A percentile compares a stretch with the other conserved stretches of the same genome.
These are phyloP conservation scores for Dryas drummondii DNA, from an alignment of 306 rosid species.

Conservation along the genomic window DNA sequence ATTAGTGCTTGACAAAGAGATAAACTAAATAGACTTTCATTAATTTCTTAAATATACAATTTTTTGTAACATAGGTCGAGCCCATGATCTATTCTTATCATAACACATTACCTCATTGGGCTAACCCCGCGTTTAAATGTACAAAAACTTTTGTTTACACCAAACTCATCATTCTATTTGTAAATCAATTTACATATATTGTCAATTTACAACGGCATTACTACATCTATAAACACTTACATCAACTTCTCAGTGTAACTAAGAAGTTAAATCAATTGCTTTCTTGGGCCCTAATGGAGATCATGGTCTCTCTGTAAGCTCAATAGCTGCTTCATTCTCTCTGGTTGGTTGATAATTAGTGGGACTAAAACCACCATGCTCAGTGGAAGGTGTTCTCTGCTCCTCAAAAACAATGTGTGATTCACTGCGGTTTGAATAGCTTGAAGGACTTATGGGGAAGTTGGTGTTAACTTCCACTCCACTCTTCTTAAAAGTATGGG, in stretches of 20 bases:
- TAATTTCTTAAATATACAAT: too few species aligned
- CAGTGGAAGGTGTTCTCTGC: not conserved
- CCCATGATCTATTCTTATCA: too few species aligned
- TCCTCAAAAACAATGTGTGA: not conserved
- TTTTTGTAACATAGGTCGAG: too few species aligned
- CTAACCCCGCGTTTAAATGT: too few species aligned
- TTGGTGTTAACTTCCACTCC: not conserved
- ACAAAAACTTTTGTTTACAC: not conserved
- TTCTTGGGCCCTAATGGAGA: not conserved
- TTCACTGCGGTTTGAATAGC: slow-evolving; percentile 17
- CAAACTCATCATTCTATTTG: not conserved
- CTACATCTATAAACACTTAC: too few species aligned
- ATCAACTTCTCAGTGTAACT: too few species aligned
- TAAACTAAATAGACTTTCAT: too few species aligned
- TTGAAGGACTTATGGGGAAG: slow-evolving; percentile 8
- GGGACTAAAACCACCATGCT: slow-evolving; percentile 13
- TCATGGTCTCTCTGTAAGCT: not conserved
- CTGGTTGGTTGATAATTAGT: not conserved
- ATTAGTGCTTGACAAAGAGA: too few species aligned
- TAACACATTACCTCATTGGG: too few species aligned
- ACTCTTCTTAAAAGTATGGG: slow-evolving; percentile 36
- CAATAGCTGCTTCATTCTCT: not conserved
- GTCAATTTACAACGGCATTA: not conserved
- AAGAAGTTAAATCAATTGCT: not conserved
- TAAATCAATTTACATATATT: not conserved